These are phyloP conservation scores for Hortaea sp. DNA, from an alignment of 2,329 filamentous ascomycete species.

Conservation along the genomic window DNA sequence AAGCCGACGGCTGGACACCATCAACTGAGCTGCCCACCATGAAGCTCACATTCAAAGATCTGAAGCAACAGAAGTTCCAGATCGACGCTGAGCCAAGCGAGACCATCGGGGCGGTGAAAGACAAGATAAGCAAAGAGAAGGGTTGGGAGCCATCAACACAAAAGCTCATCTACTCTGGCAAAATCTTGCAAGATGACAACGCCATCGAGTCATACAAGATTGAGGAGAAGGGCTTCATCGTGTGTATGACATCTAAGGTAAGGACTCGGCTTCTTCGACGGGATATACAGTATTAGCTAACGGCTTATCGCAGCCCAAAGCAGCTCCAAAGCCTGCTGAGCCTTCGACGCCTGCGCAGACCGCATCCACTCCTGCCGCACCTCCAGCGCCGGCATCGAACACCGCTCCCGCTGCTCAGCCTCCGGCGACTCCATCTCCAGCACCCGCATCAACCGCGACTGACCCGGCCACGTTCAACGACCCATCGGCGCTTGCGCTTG, in stretches of 20 bases:
- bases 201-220: constrained; percentile 96
- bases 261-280: not conserved
- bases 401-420: constrained; percentile 42
- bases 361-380: constrained; percentile 26
- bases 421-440: constrained; percentile 41
- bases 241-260: constrained; percentile 86
- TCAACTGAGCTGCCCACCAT: constrained; percentile 30
- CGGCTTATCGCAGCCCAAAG: constrained; percentile 54
- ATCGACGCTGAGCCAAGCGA: constrained; percentile 91
- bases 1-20: not conserved
- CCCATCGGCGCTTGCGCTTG: constrained; percentile 76
- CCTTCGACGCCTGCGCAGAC: constrained; percentile 40
- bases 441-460: constrained; percentile 31
- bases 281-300: not conserved
- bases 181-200: constrained; percentile 96
- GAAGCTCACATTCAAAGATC: constrained; percentile 73
- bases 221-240: constrained; percentile 98
- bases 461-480: constrained; percentile 48
- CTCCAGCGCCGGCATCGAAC: constrained; percentile 42
- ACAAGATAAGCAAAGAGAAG: constrained; percentile 84
- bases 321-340: constrained; percentile 21
- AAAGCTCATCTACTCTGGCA: constrained; percentile 98
- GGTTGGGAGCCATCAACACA: constrained; percentile 84
- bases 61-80: constrained; percentile 97
- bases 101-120: constrained; percentile 80